These are phyloP conservation scores for Alternaria panax DNA, from an alignment of 2,329 filamentous ascomycete species.

Conservation along the genomic window DNA sequence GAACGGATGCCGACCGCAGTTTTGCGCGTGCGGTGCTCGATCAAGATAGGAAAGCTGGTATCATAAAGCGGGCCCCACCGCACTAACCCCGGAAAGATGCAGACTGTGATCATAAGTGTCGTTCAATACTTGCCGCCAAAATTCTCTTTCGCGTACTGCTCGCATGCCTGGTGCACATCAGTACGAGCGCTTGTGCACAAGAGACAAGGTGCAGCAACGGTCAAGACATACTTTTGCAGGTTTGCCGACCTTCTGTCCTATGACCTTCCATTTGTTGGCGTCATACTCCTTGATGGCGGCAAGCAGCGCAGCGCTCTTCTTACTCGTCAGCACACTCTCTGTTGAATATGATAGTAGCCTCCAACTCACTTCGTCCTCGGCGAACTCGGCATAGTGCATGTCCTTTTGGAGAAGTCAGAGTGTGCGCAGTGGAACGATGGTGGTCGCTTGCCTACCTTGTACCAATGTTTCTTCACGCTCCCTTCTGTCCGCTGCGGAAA, in stretches of 20 bases:
- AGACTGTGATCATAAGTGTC: constrained; percentile 52
- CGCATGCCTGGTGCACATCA: constrained; percentile 68
- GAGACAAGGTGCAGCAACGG: constrained; percentile 11
- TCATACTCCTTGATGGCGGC: constrained; percentile 99
- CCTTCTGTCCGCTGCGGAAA: constrained; percentile 95
- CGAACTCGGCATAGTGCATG: constrained; percentile 99
- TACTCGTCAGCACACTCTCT: constrained; percentile 36
- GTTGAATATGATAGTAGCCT: constrained; percentile 1
- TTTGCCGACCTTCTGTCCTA: constrained; percentile 96
- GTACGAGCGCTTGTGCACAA: constrained; percentile 13
- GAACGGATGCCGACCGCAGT: constrained; percentile 38
- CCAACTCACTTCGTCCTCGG: constrained; percentile 83
- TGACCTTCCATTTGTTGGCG: constrained; percentile 97
- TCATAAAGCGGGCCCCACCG: constrained; percentile 41
- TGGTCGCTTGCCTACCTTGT: constrained; percentile 71
- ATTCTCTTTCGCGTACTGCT: constrained; percentile 96
- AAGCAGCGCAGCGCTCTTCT: constrained; percentile 77
- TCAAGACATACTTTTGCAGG: constrained; percentile 78
- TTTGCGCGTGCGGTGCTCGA: constrained; percentile 42
- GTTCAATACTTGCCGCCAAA: constrained; percentile 66
- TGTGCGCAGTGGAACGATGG: constrained; percentile 19
- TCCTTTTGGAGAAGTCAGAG: constrained; percentile 65
- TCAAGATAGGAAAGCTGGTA: constrained; percentile 47
- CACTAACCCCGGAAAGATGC: constrained; percentile 47
- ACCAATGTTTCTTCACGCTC: constrained; percentile 99